phyloP scores from a whole-genome alignment of 139 green algal species.

The Chlorella sorokiniana region DNA sequence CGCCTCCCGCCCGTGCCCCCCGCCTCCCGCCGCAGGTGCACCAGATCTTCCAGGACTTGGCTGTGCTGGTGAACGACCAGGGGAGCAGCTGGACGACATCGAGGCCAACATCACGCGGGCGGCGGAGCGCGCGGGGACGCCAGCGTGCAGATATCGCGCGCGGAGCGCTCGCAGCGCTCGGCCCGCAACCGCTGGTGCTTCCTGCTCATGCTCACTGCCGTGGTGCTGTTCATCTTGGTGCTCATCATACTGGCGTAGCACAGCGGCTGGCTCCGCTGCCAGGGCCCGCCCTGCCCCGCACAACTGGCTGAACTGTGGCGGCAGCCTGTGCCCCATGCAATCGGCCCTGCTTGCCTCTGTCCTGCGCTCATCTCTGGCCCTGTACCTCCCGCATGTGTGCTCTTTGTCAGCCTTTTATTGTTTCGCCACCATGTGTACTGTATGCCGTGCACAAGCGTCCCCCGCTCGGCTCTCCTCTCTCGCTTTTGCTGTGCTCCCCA shows the following conservation, averaged over 20 bases:
- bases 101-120: slow-evolving; percentile 65
- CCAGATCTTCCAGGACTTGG: slow-evolving; percentile 70
- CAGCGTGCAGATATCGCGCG: slow-evolving; percentile 48
- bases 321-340: too few species aligned
- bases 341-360: too few species aligned
- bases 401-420: too few species aligned
- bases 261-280: background rate
- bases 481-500: too few species aligned
- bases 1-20: background rate
- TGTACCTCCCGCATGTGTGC: too few species aligned
- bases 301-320: too few species aligned
- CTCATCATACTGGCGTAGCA: slow-evolving; percentile 50
- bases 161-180: slow-evolving; percentile 58
- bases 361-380: too few species aligned
- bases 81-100: slow-evolving; percentile 68
- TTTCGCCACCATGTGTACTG: too few species aligned
- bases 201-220: slow-evolving; percentile 42
- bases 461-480: too few species aligned
- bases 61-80: slow-evolving; percentile 88
- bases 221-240: slow-evolving; percentile 54
- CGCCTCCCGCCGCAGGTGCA: slow-evolving; percentile 6
- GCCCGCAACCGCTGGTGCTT: slow-evolving; percentile 54
- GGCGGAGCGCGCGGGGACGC: slow-evolving; percentile 53
- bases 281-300: background rate
- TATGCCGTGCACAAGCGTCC: too few species aligned